These are phyloP conservation scores for Jimgerdemannia lactiflua DNA, from an alignment of 192 early-diverging fungal genomes.

Conservation along the genomic window DNA sequence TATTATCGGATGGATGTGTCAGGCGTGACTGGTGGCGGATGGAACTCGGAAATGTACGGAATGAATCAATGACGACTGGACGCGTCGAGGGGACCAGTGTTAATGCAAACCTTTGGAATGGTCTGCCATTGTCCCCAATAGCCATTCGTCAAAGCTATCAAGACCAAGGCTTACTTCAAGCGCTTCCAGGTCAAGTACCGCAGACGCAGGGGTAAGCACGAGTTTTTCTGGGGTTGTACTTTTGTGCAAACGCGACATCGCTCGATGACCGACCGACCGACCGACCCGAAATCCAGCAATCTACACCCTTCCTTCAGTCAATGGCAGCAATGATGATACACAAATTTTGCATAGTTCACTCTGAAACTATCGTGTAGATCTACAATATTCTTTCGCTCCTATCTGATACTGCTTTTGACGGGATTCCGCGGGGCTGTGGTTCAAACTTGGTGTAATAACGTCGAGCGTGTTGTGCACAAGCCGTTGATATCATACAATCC, in stretches of 20 bases:
- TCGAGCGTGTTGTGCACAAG: too few relatives aligned
- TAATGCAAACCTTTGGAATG: too few relatives aligned
- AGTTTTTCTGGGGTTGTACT: too few relatives aligned
- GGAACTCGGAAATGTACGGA: too few relatives aligned
- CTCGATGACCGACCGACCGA: background rate
- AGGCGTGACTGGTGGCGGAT: too few relatives aligned
- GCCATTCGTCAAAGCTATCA: conserved; percentile 82
- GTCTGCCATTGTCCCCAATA: conserved; percentile 1
- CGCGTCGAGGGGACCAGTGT: too few relatives aligned
- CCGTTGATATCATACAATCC: too few relatives aligned
- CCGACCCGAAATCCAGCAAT: too few relatives aligned
- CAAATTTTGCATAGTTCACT: conserved; percentile 18
- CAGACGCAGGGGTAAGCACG: conserved; percentile 87
- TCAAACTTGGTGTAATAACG: background rate
- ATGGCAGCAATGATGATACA: conserved; percentile 4
- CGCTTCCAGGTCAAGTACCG: conserved; percentile 99
- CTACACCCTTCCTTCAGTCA: background rate
- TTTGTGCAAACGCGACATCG: background rate
- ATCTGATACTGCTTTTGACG: conserved; percentile 6
- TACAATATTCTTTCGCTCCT: conserved; percentile 14
- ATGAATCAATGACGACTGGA: too few relatives aligned
- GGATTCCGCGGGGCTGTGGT: background rate
- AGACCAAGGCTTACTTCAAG: conserved; percentile 99
- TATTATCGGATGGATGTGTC: background rate
- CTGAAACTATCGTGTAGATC: conserved; percentile 14